A percentile compares a stretch with the other conserved stretches of the same genome.
Evolutionary conservation across 257 asterid species (phyloP).

Genomic region (Scutellaria minor): DNA sequence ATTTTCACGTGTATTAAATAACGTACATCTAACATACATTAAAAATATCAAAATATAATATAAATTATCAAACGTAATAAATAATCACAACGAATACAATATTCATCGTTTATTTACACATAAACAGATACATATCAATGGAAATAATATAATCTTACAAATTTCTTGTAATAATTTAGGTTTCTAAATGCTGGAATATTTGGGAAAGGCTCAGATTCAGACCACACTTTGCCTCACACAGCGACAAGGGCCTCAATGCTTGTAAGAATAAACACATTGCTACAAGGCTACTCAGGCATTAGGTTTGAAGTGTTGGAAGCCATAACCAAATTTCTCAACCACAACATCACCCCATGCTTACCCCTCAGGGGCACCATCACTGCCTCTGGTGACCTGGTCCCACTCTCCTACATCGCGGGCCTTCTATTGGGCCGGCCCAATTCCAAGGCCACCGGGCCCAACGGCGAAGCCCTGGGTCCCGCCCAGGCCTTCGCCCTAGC

Average conservation of each 20-base stretch:
- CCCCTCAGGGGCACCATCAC: slow-evolving; percentile 54
- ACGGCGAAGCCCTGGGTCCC: slow-evolving; percentile 34
- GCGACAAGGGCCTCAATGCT: slow-evolving; percentile 56
- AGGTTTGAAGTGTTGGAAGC: slow-evolving; percentile 49
- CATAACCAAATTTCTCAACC: slow-evolving; percentile 43
- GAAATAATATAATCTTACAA: not conserved
- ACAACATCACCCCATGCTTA: slow-evolving; percentile 47
- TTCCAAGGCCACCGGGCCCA: slow-evolving; percentile 44
- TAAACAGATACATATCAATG: too few species aligned
- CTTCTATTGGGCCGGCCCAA: slow-evolving; percentile 48
- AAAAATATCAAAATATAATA: too few species aligned
- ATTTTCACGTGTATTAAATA: too few species aligned
- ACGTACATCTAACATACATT: too few species aligned
- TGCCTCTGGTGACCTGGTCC: slow-evolving; percentile 52
- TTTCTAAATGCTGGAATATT: slow-evolving; percentile 51
- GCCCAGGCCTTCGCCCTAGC: slow-evolving; percentile 39
- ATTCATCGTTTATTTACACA: not conserved
- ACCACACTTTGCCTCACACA: slow-evolving; percentile 45
- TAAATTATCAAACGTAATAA: too few species aligned
- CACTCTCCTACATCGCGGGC: slow-evolving; percentile 50
- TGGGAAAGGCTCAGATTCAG: slow-evolving; percentile 37
- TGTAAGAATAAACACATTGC: slow-evolving; percentile 52
- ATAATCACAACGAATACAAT: too few species aligned
- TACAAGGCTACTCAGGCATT: slow-evolving; percentile 58
- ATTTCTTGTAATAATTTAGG: slow-evolving; percentile 8